These are phyloP conservation scores for Fusarium decemcellulare DNA, from an alignment of 2,329 filamentous ascomycete genomes.

Conservation along the genomic window DNA sequence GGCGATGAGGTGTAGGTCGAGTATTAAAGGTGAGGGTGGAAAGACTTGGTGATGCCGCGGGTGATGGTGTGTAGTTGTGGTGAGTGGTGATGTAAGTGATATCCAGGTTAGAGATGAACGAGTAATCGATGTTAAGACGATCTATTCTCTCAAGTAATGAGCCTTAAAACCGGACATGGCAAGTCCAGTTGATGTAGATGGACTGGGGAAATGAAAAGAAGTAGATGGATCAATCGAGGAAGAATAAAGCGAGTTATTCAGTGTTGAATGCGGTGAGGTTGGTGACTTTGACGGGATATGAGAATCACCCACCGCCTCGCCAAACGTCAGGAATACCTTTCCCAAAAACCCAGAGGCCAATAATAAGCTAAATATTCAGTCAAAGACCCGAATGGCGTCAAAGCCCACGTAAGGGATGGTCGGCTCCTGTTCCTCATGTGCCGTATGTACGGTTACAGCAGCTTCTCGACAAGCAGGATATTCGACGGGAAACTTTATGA, in stretches of 20 bases:
- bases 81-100: constrained; percentile 30
- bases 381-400: background rate
- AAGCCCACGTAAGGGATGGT: background rate
- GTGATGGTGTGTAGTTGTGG: constrained; percentile 6
- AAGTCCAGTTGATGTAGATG: background rate
- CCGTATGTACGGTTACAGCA: constrained; percentile 9
- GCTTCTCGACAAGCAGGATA: background rate
- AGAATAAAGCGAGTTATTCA: too few species aligned
- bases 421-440: too few species aligned
- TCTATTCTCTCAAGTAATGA: too few species aligned
- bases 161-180: too few species aligned
- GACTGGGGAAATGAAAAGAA: background rate
- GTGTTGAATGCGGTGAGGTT: too few species aligned
- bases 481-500: background rate
- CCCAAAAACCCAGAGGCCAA: background rate
- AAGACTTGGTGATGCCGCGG: background rate
- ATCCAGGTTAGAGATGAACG: background rate
- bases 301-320: background rate
- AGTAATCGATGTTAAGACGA: background rate
- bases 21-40: background rate
- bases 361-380: background rate
- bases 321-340: background rate
- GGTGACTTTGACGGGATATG: too few species aligned
- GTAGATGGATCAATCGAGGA: too few species aligned
- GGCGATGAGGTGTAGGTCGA: background rate